Conservation (phyloP, 352 stramenopile genomes). For the Globisporangium okanoganense region DNA sequence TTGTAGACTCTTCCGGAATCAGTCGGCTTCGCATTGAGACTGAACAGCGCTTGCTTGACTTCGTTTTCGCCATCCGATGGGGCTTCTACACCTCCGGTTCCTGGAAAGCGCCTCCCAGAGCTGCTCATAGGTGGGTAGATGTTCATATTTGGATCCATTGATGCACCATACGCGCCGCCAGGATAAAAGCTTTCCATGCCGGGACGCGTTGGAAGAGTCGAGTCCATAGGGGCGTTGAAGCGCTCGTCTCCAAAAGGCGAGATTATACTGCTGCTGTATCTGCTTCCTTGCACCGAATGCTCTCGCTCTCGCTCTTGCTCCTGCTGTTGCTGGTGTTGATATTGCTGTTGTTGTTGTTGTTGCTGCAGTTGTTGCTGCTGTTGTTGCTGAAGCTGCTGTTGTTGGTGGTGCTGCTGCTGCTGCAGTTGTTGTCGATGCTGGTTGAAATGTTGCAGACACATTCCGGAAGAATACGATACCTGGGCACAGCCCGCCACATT, state of each 20-base stretch:
- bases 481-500: conserved; percentile 33
- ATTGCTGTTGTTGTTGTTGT: background rate
- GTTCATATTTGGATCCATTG: conserved; percentile 2
- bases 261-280: conserved; percentile 1
- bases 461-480: conserved; percentile 36
- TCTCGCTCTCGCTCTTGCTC: background rate
- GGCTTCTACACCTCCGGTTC: background rate
- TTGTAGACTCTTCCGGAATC: conserved; percentile 10
- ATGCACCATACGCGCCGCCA: background rate
- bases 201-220: background rate
- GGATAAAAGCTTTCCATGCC: conserved; percentile 10
- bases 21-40: conserved; percentile 18
- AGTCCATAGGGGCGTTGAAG: conserved; percentile 5
- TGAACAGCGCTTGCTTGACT: conserved; percentile 25
- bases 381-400: conserved; percentile 5
- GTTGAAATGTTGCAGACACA: conserved; percentile 51
- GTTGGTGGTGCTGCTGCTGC: conserved; percentile 3
- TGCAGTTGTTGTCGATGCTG: conserved; percentile 27
- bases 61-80: conserved; percentile 21
- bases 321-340: background rate
- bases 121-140: background rate
- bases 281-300: conserved; percentile 16
- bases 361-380: conserved; percentile 15
- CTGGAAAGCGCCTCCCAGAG: background rate
- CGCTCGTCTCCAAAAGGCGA: conserved; percentile 10